These are phyloP conservation scores for Olyra latifolia DNA, from an alignment of 176 grass and related monocot genomes.

Conservation along the genomic window DNA sequence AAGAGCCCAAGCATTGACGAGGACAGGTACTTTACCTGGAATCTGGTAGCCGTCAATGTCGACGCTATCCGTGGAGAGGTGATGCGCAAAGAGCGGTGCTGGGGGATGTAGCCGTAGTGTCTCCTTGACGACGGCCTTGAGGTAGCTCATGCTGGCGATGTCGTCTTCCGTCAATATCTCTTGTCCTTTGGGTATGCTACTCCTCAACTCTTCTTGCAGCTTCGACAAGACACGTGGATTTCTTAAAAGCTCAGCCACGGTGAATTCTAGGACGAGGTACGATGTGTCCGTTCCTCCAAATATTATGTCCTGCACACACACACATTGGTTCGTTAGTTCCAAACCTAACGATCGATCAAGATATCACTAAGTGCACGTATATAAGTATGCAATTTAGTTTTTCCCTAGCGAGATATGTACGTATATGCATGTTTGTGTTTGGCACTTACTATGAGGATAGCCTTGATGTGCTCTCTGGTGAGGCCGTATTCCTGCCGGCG, in stretches of 20 bases:
- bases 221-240: conserved; percentile 26
- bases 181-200: not conserved
- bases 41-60: conserved; percentile 10
- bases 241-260: conserved; percentile 43
- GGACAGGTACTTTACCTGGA: not conserved
- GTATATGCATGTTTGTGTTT: too few species aligned
- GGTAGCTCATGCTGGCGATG: not conserved
- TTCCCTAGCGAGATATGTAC: too few species aligned
- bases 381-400: too few species aligned
- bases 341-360: too few species aligned
- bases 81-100: conserved; percentile 24
- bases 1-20: conserved; percentile 22
- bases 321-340: too few species aligned
- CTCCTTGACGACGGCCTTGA: conserved; percentile 30
- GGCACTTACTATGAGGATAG: too few species aligned
- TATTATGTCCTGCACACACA: conserved; percentile 45
- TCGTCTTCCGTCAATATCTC: conserved; percentile 24
- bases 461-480: too few species aligned
- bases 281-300: conserved; percentile 44
- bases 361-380: too few species aligned
- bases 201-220: conserved; percentile 37
- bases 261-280: conserved; percentile 22
- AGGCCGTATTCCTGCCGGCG: not conserved
- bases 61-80: not conserved
- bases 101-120: conserved; percentile 38